phyloP scores from a whole-genome alignment of 2,329 filamentous ascomycete species.

The Keithomyces neogunnii region DNA sequence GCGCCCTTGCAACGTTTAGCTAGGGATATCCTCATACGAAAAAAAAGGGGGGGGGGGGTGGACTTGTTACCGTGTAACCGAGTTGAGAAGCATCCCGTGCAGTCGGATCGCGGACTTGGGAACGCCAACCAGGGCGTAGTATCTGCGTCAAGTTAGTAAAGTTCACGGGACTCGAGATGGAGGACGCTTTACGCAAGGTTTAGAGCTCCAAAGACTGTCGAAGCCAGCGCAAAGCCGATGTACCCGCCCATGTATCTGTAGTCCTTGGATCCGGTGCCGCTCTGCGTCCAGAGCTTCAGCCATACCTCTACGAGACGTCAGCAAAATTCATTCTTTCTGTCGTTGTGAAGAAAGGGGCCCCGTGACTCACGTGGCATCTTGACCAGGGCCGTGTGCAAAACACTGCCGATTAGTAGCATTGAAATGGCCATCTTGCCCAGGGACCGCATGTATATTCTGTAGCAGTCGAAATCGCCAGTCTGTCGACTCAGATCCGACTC shows the following conservation, averaged over 20 bases:
- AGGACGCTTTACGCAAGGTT: conserved; percentile 6
- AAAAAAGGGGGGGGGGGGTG: background rate
- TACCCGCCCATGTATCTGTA: conserved; percentile 15
- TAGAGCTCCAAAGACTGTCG: conserved; percentile 8
- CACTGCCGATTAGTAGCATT: conserved; percentile 9
- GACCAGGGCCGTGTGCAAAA: conserved; percentile 9
- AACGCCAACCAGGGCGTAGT: conserved; percentile 16
- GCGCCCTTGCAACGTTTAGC: conserved; percentile 15
- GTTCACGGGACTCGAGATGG: fast-evolving
- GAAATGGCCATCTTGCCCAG: conserved; percentile 15
- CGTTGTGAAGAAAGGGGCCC: background rate
- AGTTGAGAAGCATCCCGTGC: conserved; percentile 14
- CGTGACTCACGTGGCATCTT: conserved; percentile 17
- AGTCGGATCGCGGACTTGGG: conserved; percentile 15
- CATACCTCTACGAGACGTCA: conserved; percentile 14
- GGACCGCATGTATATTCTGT: conserved; percentile 19
- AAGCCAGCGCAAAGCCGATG: conserved; percentile 12
- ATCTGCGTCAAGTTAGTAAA: conserved; percentile 7
- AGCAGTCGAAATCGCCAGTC: conserved; percentile 19
- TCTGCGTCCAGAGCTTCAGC: conserved; percentile 18
- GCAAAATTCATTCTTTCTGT: background rate
- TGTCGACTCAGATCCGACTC: conserved; percentile 18
- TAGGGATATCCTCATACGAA: background rate
- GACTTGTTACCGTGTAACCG: conserved; percentile 8
- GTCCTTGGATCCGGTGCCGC: conserved; percentile 12